Evolutionary conservation across 2,329 filamentous ascomycete species (phyloP), one percentile per base, ranked within the genome.

Genomic region (Neurospora sp.): DNA sequence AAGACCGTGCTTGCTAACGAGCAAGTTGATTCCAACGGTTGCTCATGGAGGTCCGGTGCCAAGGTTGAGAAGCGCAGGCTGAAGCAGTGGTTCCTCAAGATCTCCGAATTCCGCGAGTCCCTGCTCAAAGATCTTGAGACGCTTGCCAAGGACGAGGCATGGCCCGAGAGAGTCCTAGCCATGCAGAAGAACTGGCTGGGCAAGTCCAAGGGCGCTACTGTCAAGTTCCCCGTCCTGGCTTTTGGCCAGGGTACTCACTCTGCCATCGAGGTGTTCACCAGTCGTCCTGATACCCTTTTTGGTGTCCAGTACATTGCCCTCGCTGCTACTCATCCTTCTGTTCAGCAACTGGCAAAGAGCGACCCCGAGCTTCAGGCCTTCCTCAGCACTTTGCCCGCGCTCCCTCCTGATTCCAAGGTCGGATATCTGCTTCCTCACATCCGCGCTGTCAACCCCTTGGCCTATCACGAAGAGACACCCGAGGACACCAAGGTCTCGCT

Each of bases 161-260:
- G 93, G 93, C 93, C 93, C 0, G 92, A 96, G 74, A 87, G 90
- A 74, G 93, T 97, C 8, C 76, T 95, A 40, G 82, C 90, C 3
- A 93, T 96, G 88, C 93, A 97, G 79, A 89, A 86, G 75, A 93
- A 97, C 77, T 97, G 93, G 93, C 85, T 97, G 36, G 93, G 93
- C 37, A 92, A 89, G 76, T 96, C 92, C 1, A 83, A 83, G 10
- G 92, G 92, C 33, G 90, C 90, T 17, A 85, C 87, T 71, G 84
- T 96, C 77, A 88, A 87, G 75, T 97, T 96, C 72, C 85, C 86
- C 0, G 78, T 94, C 43, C 74, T 85, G 73, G 79, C 81, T 8
- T 77, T 80, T 68, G 79, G 81, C 70, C 75, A 80, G 72, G 76
- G 81, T 66, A 70, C 82, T 68, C 76, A 81, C 37, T 80, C 83